A percentile compares a stretch with the other conserved stretches of the same genome.
phyloP scores from a whole-genome alignment of 495 filamentous ascomycete species.

The Aspergillus haitiensis region DNA sequence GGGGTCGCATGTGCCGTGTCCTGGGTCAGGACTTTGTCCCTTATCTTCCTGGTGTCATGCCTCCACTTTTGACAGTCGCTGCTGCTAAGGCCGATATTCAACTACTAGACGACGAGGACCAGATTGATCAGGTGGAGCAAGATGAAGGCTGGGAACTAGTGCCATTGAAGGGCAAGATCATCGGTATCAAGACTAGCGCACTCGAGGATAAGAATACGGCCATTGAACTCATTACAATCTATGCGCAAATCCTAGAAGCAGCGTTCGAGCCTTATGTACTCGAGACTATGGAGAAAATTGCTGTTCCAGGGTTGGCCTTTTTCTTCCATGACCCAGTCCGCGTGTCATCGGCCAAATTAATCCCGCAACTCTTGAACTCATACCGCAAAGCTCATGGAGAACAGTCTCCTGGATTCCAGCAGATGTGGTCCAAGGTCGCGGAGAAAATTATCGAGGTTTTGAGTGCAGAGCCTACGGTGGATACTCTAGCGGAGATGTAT shows the following conservation, averaged over 20 bases:
- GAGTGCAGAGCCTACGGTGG: constrained; percentile 90
- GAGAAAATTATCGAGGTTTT: constrained; percentile 92
- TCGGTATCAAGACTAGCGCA: constrained; percentile 95
- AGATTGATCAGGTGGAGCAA: constrained; percentile 86
- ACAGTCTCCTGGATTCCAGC: constrained; percentile 67
- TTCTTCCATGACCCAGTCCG: constrained; percentile 99
- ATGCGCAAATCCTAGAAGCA: constrained; percentile 88
- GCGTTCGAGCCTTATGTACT: constrained; percentile 89
- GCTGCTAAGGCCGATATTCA: constrained; percentile 97
- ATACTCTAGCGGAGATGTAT: constrained; percentile 98
- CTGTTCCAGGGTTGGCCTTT: constrained; percentile 89
- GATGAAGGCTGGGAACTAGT: constrained; percentile 99
- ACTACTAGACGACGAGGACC: constrained; percentile 91
- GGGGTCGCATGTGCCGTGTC: constrained; percentile 98
- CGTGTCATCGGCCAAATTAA: constrained; percentile 89
- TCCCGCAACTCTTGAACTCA: constrained; percentile 90
- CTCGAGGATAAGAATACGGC: constrained; percentile 99
- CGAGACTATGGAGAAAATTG: constrained; percentile 95
- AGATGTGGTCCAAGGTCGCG: constrained; percentile 82
- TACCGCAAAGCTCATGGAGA: constrained; percentile 87
- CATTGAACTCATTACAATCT: constrained; percentile 94
- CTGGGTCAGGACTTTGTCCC: constrained; percentile 87
- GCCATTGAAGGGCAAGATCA: constrained; percentile 93
- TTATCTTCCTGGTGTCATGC: constrained; percentile 90
- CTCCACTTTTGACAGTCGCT: constrained; percentile 85